Evolutionary conservation across 1,284 basidiomycete species (phyloP).

Genomic region (Cryptococcus neoformans): DNA sequence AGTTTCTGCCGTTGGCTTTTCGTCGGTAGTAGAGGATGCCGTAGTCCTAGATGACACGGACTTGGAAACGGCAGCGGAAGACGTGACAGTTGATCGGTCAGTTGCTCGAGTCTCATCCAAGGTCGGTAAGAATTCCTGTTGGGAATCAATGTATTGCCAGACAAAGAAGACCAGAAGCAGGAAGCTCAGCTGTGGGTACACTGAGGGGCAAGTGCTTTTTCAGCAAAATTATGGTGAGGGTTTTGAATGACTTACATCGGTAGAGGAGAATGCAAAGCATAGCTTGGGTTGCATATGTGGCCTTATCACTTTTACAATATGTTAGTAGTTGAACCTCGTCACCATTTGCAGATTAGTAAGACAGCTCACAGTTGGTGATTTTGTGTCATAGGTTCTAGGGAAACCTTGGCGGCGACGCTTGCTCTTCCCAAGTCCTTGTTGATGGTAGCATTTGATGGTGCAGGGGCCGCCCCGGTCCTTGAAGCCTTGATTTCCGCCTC

Average conservation of each 20-base stretch:
- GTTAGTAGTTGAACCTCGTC: background rate
- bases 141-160: conserved; percentile 14
- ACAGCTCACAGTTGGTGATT: conserved; percentile 25
- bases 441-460: background rate
- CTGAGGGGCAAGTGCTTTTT: conserved; percentile 2
- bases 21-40: background rate
- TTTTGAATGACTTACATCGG: conserved; percentile 14
- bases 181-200: conserved; percentile 19
- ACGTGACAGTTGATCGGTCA: background rate
- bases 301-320: conserved; percentile 19
- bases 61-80: background rate
- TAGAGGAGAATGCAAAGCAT: conserved; percentile 25
- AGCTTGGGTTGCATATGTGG: conserved; percentile 24
- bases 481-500: conserved; percentile 7
- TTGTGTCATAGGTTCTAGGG: background rate
- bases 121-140: background rate
- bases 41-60: background rate
- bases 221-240: background rate
- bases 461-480: background rate
- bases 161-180: conserved; percentile 20
- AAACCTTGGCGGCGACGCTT: no score
- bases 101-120: background rate
- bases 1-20: no score
- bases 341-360: background rate
- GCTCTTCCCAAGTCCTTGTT: no score